Percentiles rank a stretch among this genome's conserved stretches.
Evolutionary conservation across 345 rosid species (phyloP).

Genomic region (Lepidium didymum): DNA sequence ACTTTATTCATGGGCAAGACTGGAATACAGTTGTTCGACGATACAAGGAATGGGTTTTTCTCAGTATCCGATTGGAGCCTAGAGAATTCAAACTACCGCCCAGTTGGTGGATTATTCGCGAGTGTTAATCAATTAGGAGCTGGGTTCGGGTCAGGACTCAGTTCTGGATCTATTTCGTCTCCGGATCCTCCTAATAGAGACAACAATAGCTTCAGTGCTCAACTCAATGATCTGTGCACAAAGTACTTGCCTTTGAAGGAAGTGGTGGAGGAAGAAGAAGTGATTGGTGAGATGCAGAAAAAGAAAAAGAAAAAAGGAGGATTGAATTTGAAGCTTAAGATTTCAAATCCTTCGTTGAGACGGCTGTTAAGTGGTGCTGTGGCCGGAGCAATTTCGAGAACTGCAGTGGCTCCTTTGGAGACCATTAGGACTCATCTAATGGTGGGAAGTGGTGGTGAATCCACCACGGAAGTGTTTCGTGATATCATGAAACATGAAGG

Average conservation of each 20-base stretch:
- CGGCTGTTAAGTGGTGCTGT: slow-evolving; percentile 81
- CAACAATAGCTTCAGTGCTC: slow-evolving; percentile 31
- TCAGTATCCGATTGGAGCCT: slow-evolving; percentile 45
- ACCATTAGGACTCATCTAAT: slow-evolving; percentile 91
- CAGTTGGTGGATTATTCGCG: slow-evolving; percentile 65
- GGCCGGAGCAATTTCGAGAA: slow-evolving; percentile 86
- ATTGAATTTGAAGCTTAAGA: slow-evolving; percentile 61
- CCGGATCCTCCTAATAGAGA: slow-evolving; percentile 29
- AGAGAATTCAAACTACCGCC: slow-evolving; percentile 29
- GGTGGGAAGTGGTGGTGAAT: slow-evolving; percentile 89
- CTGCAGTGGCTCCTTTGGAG: slow-evolving; percentile 92
- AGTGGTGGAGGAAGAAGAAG: slow-evolving; percentile 34
- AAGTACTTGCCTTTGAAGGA: slow-evolving; percentile 44
- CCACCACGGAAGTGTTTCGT: slow-evolving; percentile 60
- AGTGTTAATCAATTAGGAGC: slow-evolving; percentile 76
- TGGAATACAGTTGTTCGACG: slow-evolving; percentile 52
- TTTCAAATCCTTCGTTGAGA: slow-evolving; percentile 71
- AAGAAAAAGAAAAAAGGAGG: slow-evolving; percentile 44
- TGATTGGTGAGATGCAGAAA: slow-evolving; percentile 17
- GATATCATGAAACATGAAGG: slow-evolving; percentile 83
- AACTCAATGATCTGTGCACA: slow-evolving; percentile 45
- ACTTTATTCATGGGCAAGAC: slow-evolving; percentile 42
- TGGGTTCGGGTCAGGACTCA: slow-evolving; percentile 37
- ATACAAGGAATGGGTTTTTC: slow-evolving; percentile 42
- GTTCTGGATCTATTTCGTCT: slow-evolving; percentile 33